These are phyloP conservation scores for Dactylellina haptotyla DNA, from an alignment of 2,329 filamentous ascomycete species.

Conservation along the genomic window DNA sequence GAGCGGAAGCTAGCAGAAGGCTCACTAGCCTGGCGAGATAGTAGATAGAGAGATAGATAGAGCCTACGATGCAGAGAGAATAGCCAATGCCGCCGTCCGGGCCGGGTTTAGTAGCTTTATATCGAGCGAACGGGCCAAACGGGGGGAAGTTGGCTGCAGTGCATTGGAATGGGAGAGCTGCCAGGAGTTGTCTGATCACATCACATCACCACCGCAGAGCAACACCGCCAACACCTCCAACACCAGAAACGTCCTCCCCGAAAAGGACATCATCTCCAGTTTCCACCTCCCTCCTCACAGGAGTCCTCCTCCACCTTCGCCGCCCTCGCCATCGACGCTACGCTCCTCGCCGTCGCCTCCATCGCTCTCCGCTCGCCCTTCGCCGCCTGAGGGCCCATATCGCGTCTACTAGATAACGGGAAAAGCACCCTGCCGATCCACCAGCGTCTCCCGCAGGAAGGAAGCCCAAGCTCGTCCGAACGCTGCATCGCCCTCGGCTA, in stretches of 20 bases:
- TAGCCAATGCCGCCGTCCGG: neutral
- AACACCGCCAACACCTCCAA: no score
- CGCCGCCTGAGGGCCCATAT: neutral
- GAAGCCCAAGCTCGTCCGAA: constrained; percentile 17
- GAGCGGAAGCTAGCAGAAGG: neutral
- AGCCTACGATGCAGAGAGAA: neutral
- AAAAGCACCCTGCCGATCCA: constrained; percentile 1
- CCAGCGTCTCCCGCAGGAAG: constrained; percentile 19
- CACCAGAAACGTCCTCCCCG: no score
- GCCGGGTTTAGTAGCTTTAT: no score
- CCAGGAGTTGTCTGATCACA: constrained; percentile 18
- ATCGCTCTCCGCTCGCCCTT: neutral
- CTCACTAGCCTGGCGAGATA: neutral
- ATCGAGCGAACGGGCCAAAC: neutral
- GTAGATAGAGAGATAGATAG: neutral
- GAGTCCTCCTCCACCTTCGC: constrained; percentile 16
- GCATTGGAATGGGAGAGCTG: constrained; percentile 34
- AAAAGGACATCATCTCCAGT: constrained; percentile 24
- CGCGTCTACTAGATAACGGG: constrained; percentile 21
- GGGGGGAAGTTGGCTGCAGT: neutral
- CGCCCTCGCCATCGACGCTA: constrained; percentile 1
- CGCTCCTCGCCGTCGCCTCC: neutral
- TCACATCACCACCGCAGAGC: constrained; percentile 39
- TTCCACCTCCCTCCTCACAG: constrained; percentile 14
- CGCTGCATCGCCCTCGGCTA: constrained; percentile 40